Percentiles rank a stretch among this genome's conserved stretches.
phyloP scores from a whole-genome alignment of 352 stramenopile genomes.

The Phytophthora sansomeana region DNA sequence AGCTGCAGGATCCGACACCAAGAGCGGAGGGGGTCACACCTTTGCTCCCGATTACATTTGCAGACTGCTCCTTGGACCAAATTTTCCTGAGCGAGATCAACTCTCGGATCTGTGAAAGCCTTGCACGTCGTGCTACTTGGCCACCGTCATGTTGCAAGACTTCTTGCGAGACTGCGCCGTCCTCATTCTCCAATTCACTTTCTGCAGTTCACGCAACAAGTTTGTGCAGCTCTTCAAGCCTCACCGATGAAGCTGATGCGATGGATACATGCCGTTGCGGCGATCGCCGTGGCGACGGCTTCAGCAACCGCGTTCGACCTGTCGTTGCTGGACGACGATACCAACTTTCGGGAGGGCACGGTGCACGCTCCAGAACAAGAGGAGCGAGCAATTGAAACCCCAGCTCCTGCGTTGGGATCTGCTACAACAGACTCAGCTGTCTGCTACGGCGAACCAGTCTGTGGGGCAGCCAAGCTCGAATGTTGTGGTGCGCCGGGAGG shows the following conservation, averaged over 20 bases:
- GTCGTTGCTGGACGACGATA: conserved; percentile 27
- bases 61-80: too few relatives aligned
- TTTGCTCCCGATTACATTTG: too few relatives aligned
- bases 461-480: too few relatives aligned
- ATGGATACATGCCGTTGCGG: conserved; percentile 21
- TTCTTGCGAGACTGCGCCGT: too few relatives aligned
- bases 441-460: too few relatives aligned
- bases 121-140: background rate
- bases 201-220: conserved; percentile 2
- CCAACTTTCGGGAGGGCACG: conserved; percentile 9
- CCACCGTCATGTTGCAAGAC: conserved; percentile 3
- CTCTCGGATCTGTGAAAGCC: conserved; percentile 19
- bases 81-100: conserved; percentile 19
- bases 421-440: too few relatives aligned
- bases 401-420: background rate
- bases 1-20: conserved; percentile 15
- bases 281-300: conserved; percentile 15
- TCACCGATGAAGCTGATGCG: conserved; percentile 25
- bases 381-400: conserved; percentile 19
- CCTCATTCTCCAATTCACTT: conserved; percentile 25
- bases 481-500: too few relatives aligned
- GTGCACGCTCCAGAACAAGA: conserved; percentile 18
- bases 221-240: background rate
- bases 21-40: conserved; percentile 18
- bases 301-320: conserved; percentile 23